phyloP scores from a whole-genome alignment of 352 stramenopile genomes.

The Phytophthora sp. region DNA sequence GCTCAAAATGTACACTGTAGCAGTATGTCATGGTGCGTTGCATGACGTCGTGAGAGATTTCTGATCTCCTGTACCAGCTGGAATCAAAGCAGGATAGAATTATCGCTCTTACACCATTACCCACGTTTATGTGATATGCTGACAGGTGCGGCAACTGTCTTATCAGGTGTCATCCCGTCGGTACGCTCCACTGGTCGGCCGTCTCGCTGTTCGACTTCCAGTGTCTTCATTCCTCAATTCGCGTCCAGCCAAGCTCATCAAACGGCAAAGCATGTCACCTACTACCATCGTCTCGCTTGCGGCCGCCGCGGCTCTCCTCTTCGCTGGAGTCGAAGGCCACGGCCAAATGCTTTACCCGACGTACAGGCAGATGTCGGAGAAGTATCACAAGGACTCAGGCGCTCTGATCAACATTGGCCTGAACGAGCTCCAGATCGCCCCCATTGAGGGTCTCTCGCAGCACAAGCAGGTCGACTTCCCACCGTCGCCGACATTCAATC shows the following conservation, averaged over 20 bases:
- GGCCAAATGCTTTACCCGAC: conserved; percentile 12
- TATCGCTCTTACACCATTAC: too few species aligned
- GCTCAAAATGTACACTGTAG: too few species aligned
- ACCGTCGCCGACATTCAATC: conserved; percentile 35
- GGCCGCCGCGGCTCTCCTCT: conserved; percentile 6
- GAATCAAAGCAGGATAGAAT: too few species aligned
- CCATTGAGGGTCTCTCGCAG: conserved; percentile 34
- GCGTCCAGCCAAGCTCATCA: conserved; percentile 11
- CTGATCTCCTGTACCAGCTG: neutral
- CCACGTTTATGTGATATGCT: too few species aligned
- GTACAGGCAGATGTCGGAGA: conserved; percentile 28
- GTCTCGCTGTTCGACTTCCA: conserved; percentile 22
- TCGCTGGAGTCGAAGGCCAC: conserved; percentile 8
- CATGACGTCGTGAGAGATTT: too few species aligned
- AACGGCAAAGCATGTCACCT: conserved; percentile 38
- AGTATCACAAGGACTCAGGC: conserved; percentile 35
- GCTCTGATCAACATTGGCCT: conserved; percentile 42
- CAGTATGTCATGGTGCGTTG: too few species aligned
- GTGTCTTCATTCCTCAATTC: conserved; percentile 34
- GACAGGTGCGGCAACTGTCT: neutral
- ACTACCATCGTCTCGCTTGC: conserved; percentile 11
- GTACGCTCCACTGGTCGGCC: neutral
- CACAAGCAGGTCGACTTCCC: conserved; percentile 42
- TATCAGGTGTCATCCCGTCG: neutral
- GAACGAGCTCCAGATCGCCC: conserved; percentile 39